Evolutionary conservation across 148 eudicot species (phyloP).

Genomic region (Cornus suecica): DNA sequence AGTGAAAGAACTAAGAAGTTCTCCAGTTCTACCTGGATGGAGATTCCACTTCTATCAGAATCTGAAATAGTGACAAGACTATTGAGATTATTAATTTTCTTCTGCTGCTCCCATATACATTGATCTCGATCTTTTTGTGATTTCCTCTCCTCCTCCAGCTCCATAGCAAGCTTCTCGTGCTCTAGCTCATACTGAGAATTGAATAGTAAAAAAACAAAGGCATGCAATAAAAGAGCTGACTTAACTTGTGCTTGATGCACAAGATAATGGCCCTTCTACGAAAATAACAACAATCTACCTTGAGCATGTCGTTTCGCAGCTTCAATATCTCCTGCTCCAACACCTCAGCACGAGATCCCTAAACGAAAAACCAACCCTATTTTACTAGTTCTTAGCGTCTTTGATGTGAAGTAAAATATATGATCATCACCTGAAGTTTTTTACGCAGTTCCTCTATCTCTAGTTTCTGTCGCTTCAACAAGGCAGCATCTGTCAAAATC

Average conservation of each 20-base stretch:
- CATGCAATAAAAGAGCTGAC: not conserved
- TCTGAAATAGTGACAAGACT: constrained; percentile 44
- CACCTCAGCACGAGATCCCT: constrained; percentile 90
- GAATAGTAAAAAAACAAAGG: constrained; percentile 17
- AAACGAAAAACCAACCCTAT: constrained; percentile 13
- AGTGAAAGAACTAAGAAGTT: not conserved
- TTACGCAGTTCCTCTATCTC: constrained; percentile 86
- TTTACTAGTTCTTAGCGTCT: not conserved
- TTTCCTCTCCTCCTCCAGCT: constrained; percentile 90
- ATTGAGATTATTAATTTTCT: constrained; percentile 58
- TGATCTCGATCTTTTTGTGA: constrained; percentile 68
- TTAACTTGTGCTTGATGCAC: not conserved
- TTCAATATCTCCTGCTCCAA: constrained; percentile 88
- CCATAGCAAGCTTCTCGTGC: constrained; percentile 79
- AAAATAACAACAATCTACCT: constrained; percentile 42
- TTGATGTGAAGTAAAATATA: not conserved
- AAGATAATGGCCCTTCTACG: constrained; percentile 1
- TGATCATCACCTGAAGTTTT: constrained; percentile 70
- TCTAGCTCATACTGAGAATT: constrained; percentile 73
- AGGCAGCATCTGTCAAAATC: constrained; percentile 96
- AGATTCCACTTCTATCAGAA: constrained; percentile 40
- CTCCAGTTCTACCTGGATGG: constrained; percentile 38
- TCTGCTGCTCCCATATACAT: constrained; percentile 73
- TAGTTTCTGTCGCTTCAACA: constrained; percentile 81
- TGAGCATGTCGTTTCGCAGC: constrained; percentile 87